Percentiles rank a stretch among this genome's conserved stretches.
Conservation (phyloP, 768 basidiomycete genomes). For the Zangia roseola region DNA sequence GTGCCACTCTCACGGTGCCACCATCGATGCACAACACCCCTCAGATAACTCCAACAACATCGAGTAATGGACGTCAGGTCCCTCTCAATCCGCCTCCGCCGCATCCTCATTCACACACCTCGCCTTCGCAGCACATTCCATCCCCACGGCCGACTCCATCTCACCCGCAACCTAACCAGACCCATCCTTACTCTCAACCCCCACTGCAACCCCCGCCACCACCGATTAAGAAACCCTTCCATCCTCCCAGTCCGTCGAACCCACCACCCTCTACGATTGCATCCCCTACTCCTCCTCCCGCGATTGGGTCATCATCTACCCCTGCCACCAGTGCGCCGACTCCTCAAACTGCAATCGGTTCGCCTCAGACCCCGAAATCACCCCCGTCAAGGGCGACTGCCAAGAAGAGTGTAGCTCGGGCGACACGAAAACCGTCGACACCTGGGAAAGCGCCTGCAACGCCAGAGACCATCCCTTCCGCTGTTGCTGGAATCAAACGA, state of each 20-base stretch:
- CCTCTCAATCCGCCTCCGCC: constrained; percentile 28
- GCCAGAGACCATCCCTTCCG: constrained; percentile 34
- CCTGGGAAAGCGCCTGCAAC: constrained; percentile 32
- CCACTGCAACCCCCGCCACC: constrained; percentile 11
- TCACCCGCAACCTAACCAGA: constrained; percentile 8
- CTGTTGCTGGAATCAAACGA: constrained; percentile 35
- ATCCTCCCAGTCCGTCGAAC: constrained; percentile 23
- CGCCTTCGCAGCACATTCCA: constrained; percentile 6
- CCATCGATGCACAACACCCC: constrained; percentile 14
- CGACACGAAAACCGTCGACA: constrained; percentile 30
- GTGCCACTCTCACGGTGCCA: constrained; percentile 17
- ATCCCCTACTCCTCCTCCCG: constrained; percentile 48
- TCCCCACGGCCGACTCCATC: constrained; percentile 1
- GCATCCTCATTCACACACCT: not conserved
- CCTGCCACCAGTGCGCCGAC: constrained; percentile 47
- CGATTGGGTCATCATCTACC: constrained; percentile 43
- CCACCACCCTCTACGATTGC: constrained; percentile 11
- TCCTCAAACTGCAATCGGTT: constrained; percentile 43
- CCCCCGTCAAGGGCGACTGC: constrained; percentile 54
- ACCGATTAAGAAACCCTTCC: constrained; percentile 17
- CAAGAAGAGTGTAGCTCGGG: constrained; percentile 39
- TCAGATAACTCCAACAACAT: constrained; percentile 20
- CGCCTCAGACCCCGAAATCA: constrained; percentile 69
- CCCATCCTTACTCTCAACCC: constrained; percentile 7
- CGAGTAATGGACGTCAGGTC: constrained; percentile 27